Percentiles rank a stretch among this genome's conserved stretches.
Evolutionary conservation across 2,329 filamentous ascomycete genomes (phyloP).

Genomic region (Talaromyces sp.): DNA sequence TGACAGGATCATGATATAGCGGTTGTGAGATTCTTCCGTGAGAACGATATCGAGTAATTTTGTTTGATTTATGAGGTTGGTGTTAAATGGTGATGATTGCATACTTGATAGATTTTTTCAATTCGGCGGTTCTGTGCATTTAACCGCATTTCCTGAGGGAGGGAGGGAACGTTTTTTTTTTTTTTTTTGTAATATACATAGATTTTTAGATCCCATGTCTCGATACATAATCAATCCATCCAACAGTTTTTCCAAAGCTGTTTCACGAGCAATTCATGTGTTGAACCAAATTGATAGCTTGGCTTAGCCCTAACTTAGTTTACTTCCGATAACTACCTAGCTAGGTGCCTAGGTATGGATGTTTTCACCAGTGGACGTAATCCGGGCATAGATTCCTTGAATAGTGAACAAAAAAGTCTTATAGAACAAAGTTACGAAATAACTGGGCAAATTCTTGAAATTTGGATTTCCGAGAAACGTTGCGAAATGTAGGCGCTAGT

Average conservation of each 20-base stretch:
- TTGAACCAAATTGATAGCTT: too few species aligned
- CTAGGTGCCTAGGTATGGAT: neutral
- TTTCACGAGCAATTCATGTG: too few species aligned
- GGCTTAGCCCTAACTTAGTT: too few species aligned
- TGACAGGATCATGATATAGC: slow-evolving; percentile 22
- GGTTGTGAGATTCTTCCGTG: slow-evolving; percentile 31
- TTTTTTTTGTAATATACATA: neutral
- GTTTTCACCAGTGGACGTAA: too few species aligned
- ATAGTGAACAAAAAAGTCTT: too few species aligned
- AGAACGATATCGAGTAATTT: slow-evolving; percentile 18
- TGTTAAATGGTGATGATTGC: neutral
- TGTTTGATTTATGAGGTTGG: neutral
- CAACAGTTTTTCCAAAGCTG: too few species aligned
- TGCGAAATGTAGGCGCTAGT: neutral
- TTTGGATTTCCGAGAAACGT: neutral
- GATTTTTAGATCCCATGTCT: neutral
- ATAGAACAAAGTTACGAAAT: too few species aligned
- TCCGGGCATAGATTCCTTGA: neutral
- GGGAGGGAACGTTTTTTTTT: too few species aligned
- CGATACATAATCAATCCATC: neutral
- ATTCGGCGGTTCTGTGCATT: neutral
- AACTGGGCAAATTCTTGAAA: neutral
- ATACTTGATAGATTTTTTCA: neutral
- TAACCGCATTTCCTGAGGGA: neutral
- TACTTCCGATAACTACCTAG: neutral